Conservation (phyloP, 495 filamentous ascomycete genomes). For the Aspergillus indologenus region DNA sequence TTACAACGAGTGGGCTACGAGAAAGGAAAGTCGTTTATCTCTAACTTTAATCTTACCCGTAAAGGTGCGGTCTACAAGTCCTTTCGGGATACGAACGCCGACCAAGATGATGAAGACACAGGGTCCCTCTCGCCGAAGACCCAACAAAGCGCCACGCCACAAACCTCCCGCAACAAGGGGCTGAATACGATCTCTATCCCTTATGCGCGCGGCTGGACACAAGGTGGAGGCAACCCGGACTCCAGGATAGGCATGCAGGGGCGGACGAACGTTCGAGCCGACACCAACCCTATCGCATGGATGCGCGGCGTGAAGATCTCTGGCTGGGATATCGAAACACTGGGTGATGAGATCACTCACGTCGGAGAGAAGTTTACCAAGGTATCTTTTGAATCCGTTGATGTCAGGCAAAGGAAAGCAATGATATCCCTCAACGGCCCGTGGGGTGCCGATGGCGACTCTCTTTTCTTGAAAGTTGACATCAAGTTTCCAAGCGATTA, state of each 20-base stretch:
- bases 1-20: constrained; percentile 73
- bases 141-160: constrained; percentile 17
- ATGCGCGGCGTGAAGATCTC: constrained; percentile 89
- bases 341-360: constrained; percentile 84
- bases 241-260: constrained; percentile 62
- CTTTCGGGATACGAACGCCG: constrained; percentile 60
- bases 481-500: constrained; percentile 79
- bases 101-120: constrained; percentile 34
- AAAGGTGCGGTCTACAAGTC: constrained; percentile 83
- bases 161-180: constrained; percentile 35
- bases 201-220: constrained; percentile 38
- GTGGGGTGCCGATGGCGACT: constrained; percentile 70
- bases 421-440: constrained; percentile 81
- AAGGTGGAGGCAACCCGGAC: constrained; percentile 46
- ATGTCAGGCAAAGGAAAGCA: constrained; percentile 68
- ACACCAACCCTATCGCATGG: constrained; percentile 81
- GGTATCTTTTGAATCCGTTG: constrained; percentile 80
- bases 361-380: constrained; percentile 80
- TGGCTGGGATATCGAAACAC: constrained; percentile 73
- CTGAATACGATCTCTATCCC: constrained; percentile 52
- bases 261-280: constrained; percentile 51
- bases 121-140: constrained; percentile 31
- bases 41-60: constrained; percentile 70
- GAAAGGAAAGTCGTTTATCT: constrained; percentile 61
- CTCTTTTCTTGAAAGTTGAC: constrained; percentile 73